Evolutionary conservation across 192 early-diverging fungal genomes (phyloP).

Genomic region (Mortierella hygrophila): DNA sequence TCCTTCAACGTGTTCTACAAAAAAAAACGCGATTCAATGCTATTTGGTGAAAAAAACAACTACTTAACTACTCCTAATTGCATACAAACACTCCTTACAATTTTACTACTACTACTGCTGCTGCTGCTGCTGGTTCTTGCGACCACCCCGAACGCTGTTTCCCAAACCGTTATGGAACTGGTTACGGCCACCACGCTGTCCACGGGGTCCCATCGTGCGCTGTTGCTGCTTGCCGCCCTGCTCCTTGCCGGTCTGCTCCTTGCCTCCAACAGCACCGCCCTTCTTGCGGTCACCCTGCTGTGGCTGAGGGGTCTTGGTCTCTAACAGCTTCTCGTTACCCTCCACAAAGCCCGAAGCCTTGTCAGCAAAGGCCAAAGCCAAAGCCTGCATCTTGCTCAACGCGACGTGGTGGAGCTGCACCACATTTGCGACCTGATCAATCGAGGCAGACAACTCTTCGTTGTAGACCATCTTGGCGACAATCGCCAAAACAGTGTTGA

Average conservation of each 20-base stretch:
- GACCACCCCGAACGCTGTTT: conserved; percentile 54
- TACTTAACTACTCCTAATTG: too few relatives aligned
- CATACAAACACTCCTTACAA: background rate
- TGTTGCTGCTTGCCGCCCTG: conserved; percentile 51
- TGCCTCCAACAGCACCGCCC: conserved; percentile 31
- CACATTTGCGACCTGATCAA: conserved; percentile 86
- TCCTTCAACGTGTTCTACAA: too few relatives aligned
- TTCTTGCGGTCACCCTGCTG: conserved; percentile 50
- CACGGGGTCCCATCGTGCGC: conserved; percentile 44
- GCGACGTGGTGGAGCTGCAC: conserved; percentile 87
- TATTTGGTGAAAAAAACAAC: too few relatives aligned
- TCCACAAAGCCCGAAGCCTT: conserved; percentile 91
- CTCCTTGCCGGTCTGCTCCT: conserved; percentile 47
- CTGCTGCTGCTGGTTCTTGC: conserved; percentile 29
- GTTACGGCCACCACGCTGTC: conserved; percentile 45
- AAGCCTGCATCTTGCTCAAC: conserved; percentile 82
- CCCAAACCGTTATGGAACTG: conserved; percentile 54
- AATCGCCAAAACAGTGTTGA: conserved; percentile 74
- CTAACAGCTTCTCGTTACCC: conserved; percentile 91
- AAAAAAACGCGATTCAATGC: too few relatives aligned
- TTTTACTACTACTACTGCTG: background rate
- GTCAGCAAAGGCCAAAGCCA: conserved; percentile 88
- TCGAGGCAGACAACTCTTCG: conserved; percentile 89
- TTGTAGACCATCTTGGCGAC: conserved; percentile 95
- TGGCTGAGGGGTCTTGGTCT: conserved; percentile 68